These are phyloP conservation scores for Chalaropsis ovoidea DNA, from an alignment of 2,329 filamentous ascomycete genomes.

Conservation along the genomic window DNA sequence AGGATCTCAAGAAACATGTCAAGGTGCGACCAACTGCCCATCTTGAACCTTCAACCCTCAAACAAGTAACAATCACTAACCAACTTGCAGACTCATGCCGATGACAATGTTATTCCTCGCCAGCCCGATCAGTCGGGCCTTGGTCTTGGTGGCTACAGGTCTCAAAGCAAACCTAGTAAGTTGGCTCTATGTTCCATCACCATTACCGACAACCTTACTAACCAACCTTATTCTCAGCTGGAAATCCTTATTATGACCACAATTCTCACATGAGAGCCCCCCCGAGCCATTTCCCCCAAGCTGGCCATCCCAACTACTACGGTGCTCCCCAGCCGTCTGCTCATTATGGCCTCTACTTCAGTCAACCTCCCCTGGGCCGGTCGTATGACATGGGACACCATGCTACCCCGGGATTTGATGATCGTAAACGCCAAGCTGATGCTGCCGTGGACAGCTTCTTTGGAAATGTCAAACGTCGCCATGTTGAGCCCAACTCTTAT, in stretches of 20 bases:
- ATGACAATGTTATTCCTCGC: constrained; percentile 68
- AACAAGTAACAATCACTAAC: constrained; percentile 3
- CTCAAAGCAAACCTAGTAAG: constrained; percentile 45
- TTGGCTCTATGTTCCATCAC: constrained; percentile 30
- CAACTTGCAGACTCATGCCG: constrained; percentile 61
- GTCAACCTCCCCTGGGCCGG: constrained; percentile 47
- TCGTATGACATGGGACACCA: constrained; percentile 24
- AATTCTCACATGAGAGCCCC: constrained; percentile 53
- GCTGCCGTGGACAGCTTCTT: constrained; percentile 82
- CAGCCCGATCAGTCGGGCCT: constrained; percentile 39
- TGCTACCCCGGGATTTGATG: constrained; percentile 45
- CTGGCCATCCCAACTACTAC: constrained; percentile 44
- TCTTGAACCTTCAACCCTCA: not conserved
- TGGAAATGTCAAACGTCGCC: constrained; percentile 79
- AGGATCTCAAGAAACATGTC: constrained; percentile 98
- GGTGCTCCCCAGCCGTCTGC: constrained; percentile 47
- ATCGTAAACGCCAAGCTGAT: constrained; percentile 75
- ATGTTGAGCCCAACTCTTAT: constrained; percentile 83
- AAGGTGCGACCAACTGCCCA: constrained; percentile 46
- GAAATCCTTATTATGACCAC: constrained; percentile 53
- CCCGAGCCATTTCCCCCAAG: constrained; percentile 48
- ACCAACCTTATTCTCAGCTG: constrained; percentile 31
- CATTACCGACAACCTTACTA: constrained; percentile 30
- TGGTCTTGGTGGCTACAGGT: constrained; percentile 45
- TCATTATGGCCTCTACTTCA: constrained; percentile 70